Conservation (phyloP, 1,139 yeast genomes). For the Lodderomyces oxycetoniae region DNA sequence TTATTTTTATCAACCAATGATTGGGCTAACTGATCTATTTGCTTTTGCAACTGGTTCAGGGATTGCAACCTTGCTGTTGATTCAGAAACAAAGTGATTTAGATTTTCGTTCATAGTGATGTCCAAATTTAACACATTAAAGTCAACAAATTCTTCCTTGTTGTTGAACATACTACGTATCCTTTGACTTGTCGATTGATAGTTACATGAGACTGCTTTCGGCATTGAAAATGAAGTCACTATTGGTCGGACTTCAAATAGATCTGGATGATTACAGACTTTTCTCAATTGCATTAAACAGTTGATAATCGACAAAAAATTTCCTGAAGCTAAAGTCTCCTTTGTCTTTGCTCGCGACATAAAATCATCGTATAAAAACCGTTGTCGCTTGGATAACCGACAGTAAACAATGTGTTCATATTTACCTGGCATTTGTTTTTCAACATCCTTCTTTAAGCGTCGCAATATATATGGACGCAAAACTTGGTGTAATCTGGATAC, state of each 20-base stretch:
- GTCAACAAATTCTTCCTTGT: constrained; percentile 33
- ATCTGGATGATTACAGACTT: constrained; percentile 97
- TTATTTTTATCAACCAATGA: constrained; percentile 22
- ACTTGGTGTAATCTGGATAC: constrained; percentile 91
- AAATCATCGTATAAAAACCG: constrained; percentile 91
- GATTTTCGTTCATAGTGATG: constrained; percentile 45
- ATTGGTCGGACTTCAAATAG: constrained; percentile 94
- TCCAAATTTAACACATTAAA: constrained; percentile 59
- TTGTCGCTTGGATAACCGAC: constrained; percentile 90
- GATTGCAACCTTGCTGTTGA: constrained; percentile 47
- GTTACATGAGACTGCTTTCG: constrained; percentile 53
- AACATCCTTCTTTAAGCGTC: constrained; percentile 93
- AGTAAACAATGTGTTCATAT: constrained; percentile 89
- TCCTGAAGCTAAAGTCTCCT: constrained; percentile 90
- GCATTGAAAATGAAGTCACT: constrained; percentile 80
- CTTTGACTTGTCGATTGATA: constrained; percentile 43
- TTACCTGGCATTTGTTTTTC: constrained; percentile 99
- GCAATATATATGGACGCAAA: constrained; percentile 80
- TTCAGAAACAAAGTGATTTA: constrained; percentile 46
- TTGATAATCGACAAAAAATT: constrained; percentile 92
- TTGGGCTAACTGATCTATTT: constrained; percentile 38
- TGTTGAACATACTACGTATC: constrained; percentile 32
- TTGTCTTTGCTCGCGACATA: constrained; percentile 94
- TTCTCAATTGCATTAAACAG: constrained; percentile 95
- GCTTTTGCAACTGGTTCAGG: constrained; percentile 38